A percentile compares a stretch with the other conserved stretches of the same genome.
Evolutionary conservation across 495 filamentous ascomycete genomes (phyloP).

Genomic region (Jackrogersella multiformis): DNA sequence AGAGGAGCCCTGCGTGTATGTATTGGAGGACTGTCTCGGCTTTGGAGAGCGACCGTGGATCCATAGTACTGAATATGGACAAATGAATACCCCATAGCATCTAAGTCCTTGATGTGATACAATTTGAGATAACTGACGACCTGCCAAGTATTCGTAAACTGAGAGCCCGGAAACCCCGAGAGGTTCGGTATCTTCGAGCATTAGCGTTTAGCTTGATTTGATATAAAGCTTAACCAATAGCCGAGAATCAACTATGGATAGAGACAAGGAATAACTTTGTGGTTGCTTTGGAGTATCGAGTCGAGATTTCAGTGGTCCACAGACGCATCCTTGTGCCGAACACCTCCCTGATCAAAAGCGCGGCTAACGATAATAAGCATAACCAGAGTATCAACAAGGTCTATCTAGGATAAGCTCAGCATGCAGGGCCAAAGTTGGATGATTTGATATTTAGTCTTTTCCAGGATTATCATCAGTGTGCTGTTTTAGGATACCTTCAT

Average conservation of each 20-base stretch:
- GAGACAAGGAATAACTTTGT: slow-evolving; percentile 23
- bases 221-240: slow-evolving; percentile 18
- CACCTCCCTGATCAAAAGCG: not conserved
- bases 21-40: not conserved
- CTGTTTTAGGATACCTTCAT: not conserved
- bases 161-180: no score
- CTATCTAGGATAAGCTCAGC: not conserved
- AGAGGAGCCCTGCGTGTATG: not conserved
- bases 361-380: not conserved
- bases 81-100: not conserved
- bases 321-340: not conserved
- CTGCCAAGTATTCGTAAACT: no score
- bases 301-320: slow-evolving; percentile 2
- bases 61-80: not conserved
- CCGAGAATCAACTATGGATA: slow-evolving; percentile 5
- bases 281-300: slow-evolving; percentile 8
- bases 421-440: not conserved
- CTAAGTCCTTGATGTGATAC: not conserved
- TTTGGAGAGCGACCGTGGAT: not conserved
- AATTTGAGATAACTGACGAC: not conserved
- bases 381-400: not conserved
- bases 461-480: not conserved
- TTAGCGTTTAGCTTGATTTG: slow-evolving; percentile 6
- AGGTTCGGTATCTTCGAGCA: not conserved
- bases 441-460: not conserved